phyloP scores from a whole-genome alignment of 2,329 filamentous ascomycete species.

The Anthostomella pinea region DNA sequence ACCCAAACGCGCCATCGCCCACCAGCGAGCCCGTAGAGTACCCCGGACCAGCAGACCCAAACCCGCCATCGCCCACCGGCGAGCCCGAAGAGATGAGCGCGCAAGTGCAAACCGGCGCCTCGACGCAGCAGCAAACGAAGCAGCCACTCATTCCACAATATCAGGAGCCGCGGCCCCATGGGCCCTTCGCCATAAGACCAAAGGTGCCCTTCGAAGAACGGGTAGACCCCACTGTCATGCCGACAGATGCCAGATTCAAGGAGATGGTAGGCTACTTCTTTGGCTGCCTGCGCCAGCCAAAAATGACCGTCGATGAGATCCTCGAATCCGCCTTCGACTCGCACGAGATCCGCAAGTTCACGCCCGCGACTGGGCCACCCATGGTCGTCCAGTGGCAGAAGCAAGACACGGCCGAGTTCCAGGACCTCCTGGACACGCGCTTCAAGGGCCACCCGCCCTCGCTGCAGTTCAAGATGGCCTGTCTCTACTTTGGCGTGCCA shows the following conservation, averaged over 20 bases:
- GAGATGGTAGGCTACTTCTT: slow-evolving; percentile 28
- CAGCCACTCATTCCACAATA: background rate
- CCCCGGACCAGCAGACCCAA: no score
- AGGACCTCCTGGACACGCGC: slow-evolving; percentile 27
- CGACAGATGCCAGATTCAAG: slow-evolving; percentile 17
- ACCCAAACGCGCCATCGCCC: no score
- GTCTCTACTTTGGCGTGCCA: slow-evolving; percentile 47
- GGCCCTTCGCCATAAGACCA: slow-evolving; percentile 3
- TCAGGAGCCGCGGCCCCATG: no score
- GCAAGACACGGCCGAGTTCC: slow-evolving; percentile 30
- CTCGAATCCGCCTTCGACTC: slow-evolving; percentile 33
- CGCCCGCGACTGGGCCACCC: slow-evolving; percentile 23
- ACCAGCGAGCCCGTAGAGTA: no score
- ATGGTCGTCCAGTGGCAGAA: slow-evolving; percentile 33
- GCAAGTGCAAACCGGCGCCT: no score
- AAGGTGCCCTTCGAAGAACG: slow-evolving; percentile 22
- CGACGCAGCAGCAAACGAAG: background rate
- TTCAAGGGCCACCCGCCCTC: slow-evolving; percentile 30
- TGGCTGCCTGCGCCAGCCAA: slow-evolving; percentile 20
- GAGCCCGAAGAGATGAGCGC: slow-evolving; percentile 6
- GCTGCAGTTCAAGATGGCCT: slow-evolving; percentile 41
- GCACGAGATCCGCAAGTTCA: slow-evolving; percentile 34
- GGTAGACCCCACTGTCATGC: slow-evolving; percentile 17
- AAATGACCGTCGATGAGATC: slow-evolving; percentile 29
- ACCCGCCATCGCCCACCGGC: no score